Base-by-base conservation (phyloP, 2,329 filamentous ascomycete genomes). In the Paecilomyces sp. region DNA sequence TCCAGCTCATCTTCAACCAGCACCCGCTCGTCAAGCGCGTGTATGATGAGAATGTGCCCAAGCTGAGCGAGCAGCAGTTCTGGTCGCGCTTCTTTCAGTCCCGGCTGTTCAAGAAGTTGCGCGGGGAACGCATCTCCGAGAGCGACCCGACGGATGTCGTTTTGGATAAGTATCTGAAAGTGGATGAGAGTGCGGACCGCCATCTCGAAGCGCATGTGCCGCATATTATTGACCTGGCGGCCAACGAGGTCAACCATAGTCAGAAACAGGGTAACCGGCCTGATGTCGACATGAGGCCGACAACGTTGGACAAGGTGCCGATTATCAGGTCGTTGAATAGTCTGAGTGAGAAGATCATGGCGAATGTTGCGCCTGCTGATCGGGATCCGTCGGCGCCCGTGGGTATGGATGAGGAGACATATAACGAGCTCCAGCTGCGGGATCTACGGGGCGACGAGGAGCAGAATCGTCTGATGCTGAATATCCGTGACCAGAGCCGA, bases 11-110 rank as follows among this genome's bases (percentile, higher is more conserved):
- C 57, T 92, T 99, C 75, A 87, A 85, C 61, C 94, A 97, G 73
- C 93, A 99, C 74, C 92, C 94, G 1, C 81, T 99, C 0, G 88
- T 99, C 61, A 90, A 91, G 71, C 86, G 87, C 22, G 90, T 96
- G 6, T 97, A 97, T 74, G 91, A 97, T 70, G 92, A 97, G 70
- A 91, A 92, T 65, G 92, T 97, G 0, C 92, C 91, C 4, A 90
- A 89, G 61, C 75, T 95, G 47, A 86, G 83, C 28, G 90, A 96
- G 68, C 81, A 82, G 59, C 86, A 91, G 56, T 99, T 99, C 71
- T 99, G 93, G 92, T 89, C 89, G 5, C 85, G 91, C 13, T 99
- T 99, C 76, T 97, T 99, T 73, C 85, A 92, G 62, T 96, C 91
- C 74, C 85, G 90, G 59, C 79, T 99, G 8, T 91, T 92, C 65